Evolutionary conservation across 345 rosid species (phyloP).

Genomic region (Dovyalis caffra): DNA sequence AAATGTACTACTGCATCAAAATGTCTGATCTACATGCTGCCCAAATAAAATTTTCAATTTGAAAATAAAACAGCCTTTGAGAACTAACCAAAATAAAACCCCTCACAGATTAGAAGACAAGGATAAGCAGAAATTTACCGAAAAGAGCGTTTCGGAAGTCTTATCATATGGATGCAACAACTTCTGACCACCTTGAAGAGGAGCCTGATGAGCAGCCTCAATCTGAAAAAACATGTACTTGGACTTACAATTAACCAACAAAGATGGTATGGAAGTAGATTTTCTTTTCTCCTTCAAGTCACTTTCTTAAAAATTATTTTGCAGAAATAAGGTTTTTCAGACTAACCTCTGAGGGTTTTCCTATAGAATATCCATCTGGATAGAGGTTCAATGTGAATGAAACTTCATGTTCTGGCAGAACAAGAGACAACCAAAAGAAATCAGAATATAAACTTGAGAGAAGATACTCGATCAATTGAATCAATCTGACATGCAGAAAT

Average conservation of each 20-base stretch:
- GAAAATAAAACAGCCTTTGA: neutral
- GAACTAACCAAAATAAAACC: conserved; percentile 6
- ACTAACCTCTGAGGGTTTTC: conserved; percentile 77
- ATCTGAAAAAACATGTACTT: conserved; percentile 33
- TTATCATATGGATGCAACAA: conserved; percentile 77
- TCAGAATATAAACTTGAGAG: conserved; percentile 7
- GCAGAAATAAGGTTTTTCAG: conserved; percentile 12
- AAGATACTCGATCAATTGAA: conserved; percentile 2
- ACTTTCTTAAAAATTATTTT: conserved; percentile 6
- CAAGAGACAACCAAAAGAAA: conserved; percentile 13
- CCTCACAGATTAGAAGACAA: conserved; percentile 3
- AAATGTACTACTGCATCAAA: neutral
- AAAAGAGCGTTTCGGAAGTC: conserved; percentile 78
- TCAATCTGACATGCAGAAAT: conserved; percentile 40
- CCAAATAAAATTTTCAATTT: conserved; percentile 1
- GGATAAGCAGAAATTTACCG: conserved; percentile 44
- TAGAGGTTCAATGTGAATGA: conserved; percentile 74
- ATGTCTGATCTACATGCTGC: neutral
- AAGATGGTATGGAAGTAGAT: conserved; percentile 1
- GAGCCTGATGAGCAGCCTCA: conserved; percentile 41
- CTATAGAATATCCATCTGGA: conserved; percentile 70
- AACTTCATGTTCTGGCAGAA: conserved; percentile 63
- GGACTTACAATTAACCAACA: conserved; percentile 14
- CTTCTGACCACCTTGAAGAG: conserved; percentile 61
- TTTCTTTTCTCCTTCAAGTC: neutral